Evolutionary conservation across 2,329 filamentous ascomycete genomes (phyloP), one percentile per base, ranked within the genome.

Genomic region (Exophiala xenobiotica): DNA sequence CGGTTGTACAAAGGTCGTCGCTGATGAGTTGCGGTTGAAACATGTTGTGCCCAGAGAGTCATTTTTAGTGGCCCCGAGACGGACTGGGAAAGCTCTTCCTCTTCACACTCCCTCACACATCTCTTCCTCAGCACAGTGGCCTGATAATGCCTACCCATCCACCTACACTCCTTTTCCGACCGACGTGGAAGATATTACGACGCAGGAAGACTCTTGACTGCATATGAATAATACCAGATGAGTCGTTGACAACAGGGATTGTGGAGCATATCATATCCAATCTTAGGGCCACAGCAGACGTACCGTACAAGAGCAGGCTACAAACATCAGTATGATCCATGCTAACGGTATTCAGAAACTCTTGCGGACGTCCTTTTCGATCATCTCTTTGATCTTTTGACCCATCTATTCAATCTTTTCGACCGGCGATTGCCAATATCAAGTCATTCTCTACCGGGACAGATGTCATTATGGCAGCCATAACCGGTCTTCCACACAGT

Each of bases 121-220:
- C 53, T 14, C 31, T 35, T 35, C 31, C 31, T 35, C 38, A 24
- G 19, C 35, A 22, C 46, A 48, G 45, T 41, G 43, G 46, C 41
- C 45, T 58, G 55, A 58, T 55, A 51, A 51, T 55, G 51, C 45
- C 37, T 53, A 35, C 31, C 44, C 41, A 19, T 24, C 49, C 22
- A 19, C 41, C 45, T 49, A 50, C 49, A 42, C 49, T 37, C 44
- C 45, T 35, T 51, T 51, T 46, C n/a, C 54, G 39, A 33, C 27
- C 50, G 41, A 48, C 23, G 29, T 26, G 39, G 47, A 51, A 19
- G 29, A 43, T 22, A 35, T 19, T 26, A 31, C 18, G 35, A 24
- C 9, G 12, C 24, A 20, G 19, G 29, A 33, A n/a, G 18, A 24
- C 31, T 16, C 7, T 26, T 51, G 31, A 14, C 12, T 40, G 37